These are phyloP conservation scores for Macrolepiota dolichaula DNA, from an alignment of 768 basidiomycete species.

Conservation along the genomic window DNA sequence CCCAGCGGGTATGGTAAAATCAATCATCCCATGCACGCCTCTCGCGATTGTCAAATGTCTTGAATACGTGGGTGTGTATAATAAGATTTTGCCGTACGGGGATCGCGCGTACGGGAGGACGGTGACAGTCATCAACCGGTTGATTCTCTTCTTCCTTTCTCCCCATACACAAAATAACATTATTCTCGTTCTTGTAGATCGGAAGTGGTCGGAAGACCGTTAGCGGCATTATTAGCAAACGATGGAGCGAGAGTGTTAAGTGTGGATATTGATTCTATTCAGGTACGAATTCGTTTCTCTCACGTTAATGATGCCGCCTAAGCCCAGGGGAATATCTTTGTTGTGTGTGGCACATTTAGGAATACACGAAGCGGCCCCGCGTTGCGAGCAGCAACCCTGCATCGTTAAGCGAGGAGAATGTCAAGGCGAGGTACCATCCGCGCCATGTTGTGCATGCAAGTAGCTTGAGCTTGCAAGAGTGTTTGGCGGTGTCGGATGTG, in stretches of 20 bases:
- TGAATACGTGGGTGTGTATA: constrained; percentile 91
- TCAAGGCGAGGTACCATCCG: constrained; percentile 63
- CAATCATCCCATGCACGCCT: constrained; percentile 95
- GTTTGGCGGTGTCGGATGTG: constrained; percentile 83
- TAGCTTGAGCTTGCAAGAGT: constrained; percentile 68
- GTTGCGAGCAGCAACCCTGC: constrained; percentile 17
- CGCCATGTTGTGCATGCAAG: constrained; percentile 78
- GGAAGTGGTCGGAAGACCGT: constrained; percentile 94
- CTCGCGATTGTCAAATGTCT: constrained; percentile 95
- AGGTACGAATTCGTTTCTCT: constrained; percentile 42
- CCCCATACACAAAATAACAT: background rate
- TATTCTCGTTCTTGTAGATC: constrained; percentile 48
- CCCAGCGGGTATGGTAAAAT: constrained; percentile 87
- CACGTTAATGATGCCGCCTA: background rate
- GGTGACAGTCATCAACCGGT: constrained; percentile 94
- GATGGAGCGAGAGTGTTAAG: constrained; percentile 96
- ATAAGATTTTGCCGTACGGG: constrained; percentile 87
- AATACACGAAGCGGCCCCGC: constrained; percentile 90
- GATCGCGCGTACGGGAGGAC: constrained; percentile 93
- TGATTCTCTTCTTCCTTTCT: constrained; percentile 4
- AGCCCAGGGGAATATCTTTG: too few species aligned
- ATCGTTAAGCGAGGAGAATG: constrained; percentile 11
- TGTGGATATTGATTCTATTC: constrained; percentile 92
- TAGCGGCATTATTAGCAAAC: constrained; percentile 94
- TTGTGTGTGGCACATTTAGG: constrained; percentile 41